Conservation (phyloP, 345 rosid species). For the Reutealis trisperma region DNA sequence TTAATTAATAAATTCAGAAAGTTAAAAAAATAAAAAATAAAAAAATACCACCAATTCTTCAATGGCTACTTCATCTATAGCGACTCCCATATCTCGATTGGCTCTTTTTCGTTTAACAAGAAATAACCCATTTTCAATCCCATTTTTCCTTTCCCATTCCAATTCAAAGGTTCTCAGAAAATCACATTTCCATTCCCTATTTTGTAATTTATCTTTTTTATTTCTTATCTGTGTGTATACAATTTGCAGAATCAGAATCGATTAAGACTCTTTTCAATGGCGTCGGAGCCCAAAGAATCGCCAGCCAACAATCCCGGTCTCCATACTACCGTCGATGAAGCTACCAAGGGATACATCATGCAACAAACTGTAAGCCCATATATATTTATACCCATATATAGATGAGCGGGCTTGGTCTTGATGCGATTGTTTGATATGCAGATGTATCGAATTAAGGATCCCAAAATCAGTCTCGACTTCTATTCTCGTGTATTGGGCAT, state of each 20-base stretch:
- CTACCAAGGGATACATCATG: conserved; percentile 81
- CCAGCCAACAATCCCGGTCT: conserved; percentile 82
- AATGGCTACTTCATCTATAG: not conserved
- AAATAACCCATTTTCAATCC: not conserved
- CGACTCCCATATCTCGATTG: conserved; percentile 12
- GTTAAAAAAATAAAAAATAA: not conserved
- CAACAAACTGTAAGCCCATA: conserved; percentile 74
- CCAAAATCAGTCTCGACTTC: conserved; percentile 82
- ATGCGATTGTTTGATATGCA: conserved; percentile 25
- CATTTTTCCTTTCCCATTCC: not conserved
- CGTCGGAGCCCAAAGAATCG: conserved; percentile 68
- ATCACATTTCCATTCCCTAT: not conserved
- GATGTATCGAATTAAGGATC: conserved; percentile 97
- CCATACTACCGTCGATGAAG: conserved; percentile 57
- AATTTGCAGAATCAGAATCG: conserved; percentile 5
- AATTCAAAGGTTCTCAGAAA: not conserved
- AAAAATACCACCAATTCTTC: not conserved
- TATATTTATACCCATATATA: not conserved
- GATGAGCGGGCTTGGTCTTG: not conserved
- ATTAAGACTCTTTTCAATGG: conserved; percentile 60
- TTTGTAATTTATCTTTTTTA: not conserved
- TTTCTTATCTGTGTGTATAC: not conserved
- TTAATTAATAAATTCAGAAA: too few species aligned
- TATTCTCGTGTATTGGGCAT: conserved; percentile 92
- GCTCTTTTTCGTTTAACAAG: not conserved